Conservation (phyloP, 176 grass and related monocot species). For the Thinopyrum elongatum region DNA sequence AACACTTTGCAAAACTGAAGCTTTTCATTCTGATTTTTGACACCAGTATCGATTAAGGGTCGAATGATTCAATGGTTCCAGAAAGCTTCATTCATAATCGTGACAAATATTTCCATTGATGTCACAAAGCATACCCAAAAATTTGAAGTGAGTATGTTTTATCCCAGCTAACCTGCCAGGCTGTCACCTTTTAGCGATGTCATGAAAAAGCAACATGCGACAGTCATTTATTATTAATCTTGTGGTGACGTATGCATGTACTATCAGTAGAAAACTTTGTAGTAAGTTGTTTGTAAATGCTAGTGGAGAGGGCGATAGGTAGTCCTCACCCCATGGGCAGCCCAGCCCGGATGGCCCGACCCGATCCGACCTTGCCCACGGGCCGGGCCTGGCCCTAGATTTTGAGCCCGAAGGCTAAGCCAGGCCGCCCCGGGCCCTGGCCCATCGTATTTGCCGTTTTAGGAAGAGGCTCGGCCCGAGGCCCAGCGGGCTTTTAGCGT, state of each 20-base stretch:
- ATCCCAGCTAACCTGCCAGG: background rate
- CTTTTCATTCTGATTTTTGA: slow-evolving; percentile 27
- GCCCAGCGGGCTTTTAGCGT: too few relatives aligned
- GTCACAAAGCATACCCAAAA: slow-evolving; percentile 52
- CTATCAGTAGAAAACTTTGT: background rate
- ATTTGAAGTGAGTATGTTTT: slow-evolving; percentile 59
- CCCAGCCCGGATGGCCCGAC: too few relatives aligned
- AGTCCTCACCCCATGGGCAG: too few relatives aligned
- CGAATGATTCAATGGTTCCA: slow-evolving; percentile 72
- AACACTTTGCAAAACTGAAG: slow-evolving; percentile 9
- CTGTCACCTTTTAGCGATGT: background rate
- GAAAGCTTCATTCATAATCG: slow-evolving; percentile 58
- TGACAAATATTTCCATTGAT: slow-evolving; percentile 70
- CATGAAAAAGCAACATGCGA: background rate
- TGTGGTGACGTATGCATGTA: background rate
- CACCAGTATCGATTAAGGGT: slow-evolving; percentile 57
- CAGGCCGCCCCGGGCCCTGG: too few relatives aligned
- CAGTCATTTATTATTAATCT: background rate
- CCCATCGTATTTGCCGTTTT: too few relatives aligned
- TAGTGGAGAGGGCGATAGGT: background rate
- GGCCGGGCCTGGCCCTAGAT: too few relatives aligned
- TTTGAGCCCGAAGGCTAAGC: too few relatives aligned
- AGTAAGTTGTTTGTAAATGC: background rate
- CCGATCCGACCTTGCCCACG: too few relatives aligned
- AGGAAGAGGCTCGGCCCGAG: too few relatives aligned